These are phyloP conservation scores for Parmelia sp. DNA, from an alignment of 495 filamentous ascomycete species.

Conservation along the genomic window DNA sequence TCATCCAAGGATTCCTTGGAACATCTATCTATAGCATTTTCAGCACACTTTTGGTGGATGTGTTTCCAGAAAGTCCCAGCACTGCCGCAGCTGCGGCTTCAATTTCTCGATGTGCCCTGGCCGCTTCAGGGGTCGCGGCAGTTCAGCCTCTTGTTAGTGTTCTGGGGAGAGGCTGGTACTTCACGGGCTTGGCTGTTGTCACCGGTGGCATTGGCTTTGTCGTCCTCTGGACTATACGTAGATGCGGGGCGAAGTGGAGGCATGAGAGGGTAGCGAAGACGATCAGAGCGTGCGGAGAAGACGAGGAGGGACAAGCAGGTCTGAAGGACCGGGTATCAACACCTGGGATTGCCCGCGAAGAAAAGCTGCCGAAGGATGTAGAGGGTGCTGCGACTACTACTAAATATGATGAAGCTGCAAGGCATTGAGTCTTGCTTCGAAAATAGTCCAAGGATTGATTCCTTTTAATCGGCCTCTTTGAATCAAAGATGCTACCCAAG, in stretches of 20 bases:
- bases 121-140: constrained; percentile 29
- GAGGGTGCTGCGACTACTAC: background rate
- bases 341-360: background rate
- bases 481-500: too few relatives aligned
- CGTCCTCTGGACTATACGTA: background rate
- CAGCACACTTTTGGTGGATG: constrained; percentile 33
- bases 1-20: constrained; percentile 31
- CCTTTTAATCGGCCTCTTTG: too few relatives aligned
- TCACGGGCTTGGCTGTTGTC: constrained; percentile 26
- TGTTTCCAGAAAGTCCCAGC: constrained; percentile 30
- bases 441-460: background rate
- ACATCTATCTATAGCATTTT: constrained; percentile 16
- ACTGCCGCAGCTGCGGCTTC: constrained; percentile 33
- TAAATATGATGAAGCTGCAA: background rate
- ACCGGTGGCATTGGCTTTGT: constrained; percentile 9
- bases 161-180: constrained; percentile 34
- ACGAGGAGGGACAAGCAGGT: constrained; percentile 2
- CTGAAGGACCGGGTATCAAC: background rate
- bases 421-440: background rate
- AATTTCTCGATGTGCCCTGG: constrained; percentile 33
- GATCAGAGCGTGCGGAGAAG: background rate
- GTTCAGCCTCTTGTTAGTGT: constrained; percentile 31
- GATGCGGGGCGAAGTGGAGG: constrained; percentile 19
- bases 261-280: constrained; percentile 9
- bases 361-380: background rate